These are phyloP conservation scores for Teratosphaeria pseudoeucalypti DNA, from an alignment of 2,329 filamentous ascomycete species.

Conservation along the genomic window DNA sequence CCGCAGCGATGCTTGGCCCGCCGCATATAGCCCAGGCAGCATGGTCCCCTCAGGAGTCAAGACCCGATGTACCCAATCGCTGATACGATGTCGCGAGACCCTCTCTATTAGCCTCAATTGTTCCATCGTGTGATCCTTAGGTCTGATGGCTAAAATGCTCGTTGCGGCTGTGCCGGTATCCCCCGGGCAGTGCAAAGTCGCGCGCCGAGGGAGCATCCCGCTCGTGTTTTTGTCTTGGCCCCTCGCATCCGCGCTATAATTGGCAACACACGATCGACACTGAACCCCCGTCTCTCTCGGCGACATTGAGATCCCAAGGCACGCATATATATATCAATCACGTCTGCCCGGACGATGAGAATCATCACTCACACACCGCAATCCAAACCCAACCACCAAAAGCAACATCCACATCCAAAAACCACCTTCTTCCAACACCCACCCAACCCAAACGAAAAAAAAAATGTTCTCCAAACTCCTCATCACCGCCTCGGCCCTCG, in stretches of 20 bases:
- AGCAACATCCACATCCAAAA: background rate
- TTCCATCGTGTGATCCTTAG: too few relatives aligned
- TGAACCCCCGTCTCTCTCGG: background rate
- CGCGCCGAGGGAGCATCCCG: background rate
- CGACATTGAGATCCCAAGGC: too few relatives aligned
- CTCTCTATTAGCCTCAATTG: too few relatives aligned
- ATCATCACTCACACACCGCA: background rate
- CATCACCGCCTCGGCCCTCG: background rate
- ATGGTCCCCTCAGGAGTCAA: background rate
- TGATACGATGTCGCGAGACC: background rate
- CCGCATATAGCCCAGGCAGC: background rate
- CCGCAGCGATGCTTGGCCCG: background rate
- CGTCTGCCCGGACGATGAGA: background rate
- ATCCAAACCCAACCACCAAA: background rate
- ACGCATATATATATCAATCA: too few relatives aligned
- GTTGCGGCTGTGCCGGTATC: background rate
- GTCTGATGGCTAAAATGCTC: background rate
- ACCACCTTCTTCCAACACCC: background rate
- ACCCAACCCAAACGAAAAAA: background rate
- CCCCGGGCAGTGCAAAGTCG: background rate
- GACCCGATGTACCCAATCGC: background rate
- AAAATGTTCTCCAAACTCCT: background rate
- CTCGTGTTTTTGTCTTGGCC: background rate
- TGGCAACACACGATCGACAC: background rate
- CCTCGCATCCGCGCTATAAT: background rate